Base-by-base conservation (phyloP, 306 rosid genomes). In the Ochetophila trinervis region DNA sequence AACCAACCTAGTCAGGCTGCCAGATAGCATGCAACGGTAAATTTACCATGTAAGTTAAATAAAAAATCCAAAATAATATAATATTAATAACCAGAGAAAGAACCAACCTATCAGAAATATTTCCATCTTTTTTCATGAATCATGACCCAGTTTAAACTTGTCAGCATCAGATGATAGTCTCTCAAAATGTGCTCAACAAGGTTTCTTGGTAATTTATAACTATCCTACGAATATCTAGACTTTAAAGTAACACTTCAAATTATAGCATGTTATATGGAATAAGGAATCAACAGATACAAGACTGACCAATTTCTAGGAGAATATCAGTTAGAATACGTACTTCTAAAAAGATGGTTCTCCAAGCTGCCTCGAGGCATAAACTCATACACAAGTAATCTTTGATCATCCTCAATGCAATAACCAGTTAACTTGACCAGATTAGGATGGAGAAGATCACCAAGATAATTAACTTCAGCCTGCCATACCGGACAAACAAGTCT, bases 281-380 rank as follows among this genome's bases (percentile, higher is more conserved):
- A 76, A 62, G 44, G 52, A 64, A 49, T 23, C 37, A 19, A 59
- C 34, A 50, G 6, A 62, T 13, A 24, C 40, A 34, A 53, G 49
- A 48, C 15, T 18, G 63, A 27, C 36, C 40, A 66, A 69, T 45
- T 63, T 71, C 23, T 49, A 42, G 2, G 5, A 65, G 30, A 4
- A 56, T 27, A 37, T 4, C 49, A 59, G 60, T 53, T 35, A 21
- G 67, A 30, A 56, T 24, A 60, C 84, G 61, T 79, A 87, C 93
- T 73, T 53, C 76, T 73, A 24, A 84, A 84, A 1, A 84, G 78
- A 68, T 89, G 90, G 45, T 81, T 71, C 51, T 89, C 94, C 66
- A 86, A 65, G 84, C 93, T 89, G 73, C 96, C 96, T 36, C 85
- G 74, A 30, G 80, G 67, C 81, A 88, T 70, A 24, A 76, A 86